Evolutionary conservation across 2,329 filamentous ascomycete species (phyloP).

Genomic region (Scedosporium dehoogii): DNA sequence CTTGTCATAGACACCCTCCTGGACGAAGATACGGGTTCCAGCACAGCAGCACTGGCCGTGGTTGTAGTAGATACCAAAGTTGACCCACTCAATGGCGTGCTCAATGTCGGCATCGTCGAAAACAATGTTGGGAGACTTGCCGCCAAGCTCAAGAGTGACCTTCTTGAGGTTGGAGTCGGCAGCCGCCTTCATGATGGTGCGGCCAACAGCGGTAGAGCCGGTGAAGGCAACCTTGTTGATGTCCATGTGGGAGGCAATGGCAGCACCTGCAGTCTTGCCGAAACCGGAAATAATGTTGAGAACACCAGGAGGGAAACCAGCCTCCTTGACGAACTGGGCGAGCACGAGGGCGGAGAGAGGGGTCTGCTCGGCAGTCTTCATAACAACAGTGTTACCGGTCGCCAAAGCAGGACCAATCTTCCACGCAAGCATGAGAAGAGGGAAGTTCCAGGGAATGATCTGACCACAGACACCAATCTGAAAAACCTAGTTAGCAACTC

Average conservation of each 20-base stretch:
- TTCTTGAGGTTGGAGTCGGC: slow-evolving; percentile 72
- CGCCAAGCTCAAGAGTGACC: slow-evolving; percentile 69
- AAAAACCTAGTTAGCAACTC: neutral
- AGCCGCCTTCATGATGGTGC: slow-evolving; percentile 71
- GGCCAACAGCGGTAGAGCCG: slow-evolving; percentile 63
- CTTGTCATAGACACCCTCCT: slow-evolving; percentile 80
- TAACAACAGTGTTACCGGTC: slow-evolving; percentile 60
- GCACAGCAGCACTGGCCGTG: slow-evolving; percentile 62
- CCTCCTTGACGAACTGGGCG: slow-evolving; percentile 58
- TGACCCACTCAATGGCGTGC: slow-evolving; percentile 68
- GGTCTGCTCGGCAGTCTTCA: slow-evolving; percentile 71
- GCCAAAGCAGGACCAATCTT: slow-evolving; percentile 70
- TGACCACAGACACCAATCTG: slow-evolving; percentile 71
- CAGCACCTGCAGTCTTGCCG: slow-evolving; percentile 69
- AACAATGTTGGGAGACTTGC: slow-evolving; percentile 74
- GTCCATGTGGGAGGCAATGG: slow-evolving; percentile 66
- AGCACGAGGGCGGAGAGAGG: slow-evolving; percentile 60
- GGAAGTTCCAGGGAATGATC: slow-evolving; percentile 88
- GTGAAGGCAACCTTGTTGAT: slow-evolving; percentile 80
- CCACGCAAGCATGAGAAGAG: slow-evolving; percentile 71
- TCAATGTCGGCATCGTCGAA: slow-evolving; percentile 72
- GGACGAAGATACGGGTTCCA: slow-evolving; percentile 75
- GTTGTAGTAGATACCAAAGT: slow-evolving; percentile 59
- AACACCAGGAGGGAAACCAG: slow-evolving; percentile 69
- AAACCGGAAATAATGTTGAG: slow-evolving; percentile 70